Base-by-base conservation (phyloP, 352 stramenopile species). In the Phytopythium delawarense region DNA sequence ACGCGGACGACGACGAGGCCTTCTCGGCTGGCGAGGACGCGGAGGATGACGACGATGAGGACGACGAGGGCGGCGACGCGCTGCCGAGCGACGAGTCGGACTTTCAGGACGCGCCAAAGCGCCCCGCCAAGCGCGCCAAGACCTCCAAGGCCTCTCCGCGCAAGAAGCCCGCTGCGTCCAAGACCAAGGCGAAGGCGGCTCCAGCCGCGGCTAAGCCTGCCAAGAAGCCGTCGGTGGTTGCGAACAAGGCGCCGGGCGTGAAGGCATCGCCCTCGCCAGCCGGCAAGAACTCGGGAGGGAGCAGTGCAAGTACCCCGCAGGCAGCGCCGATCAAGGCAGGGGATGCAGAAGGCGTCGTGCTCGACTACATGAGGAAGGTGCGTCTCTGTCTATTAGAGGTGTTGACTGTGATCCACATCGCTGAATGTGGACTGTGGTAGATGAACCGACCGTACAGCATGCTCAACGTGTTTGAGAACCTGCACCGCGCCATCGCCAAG, bases 381-480 rank as follows among this genome's bases (percentile, higher is more conserved):
- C 15, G 39, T 44, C 39, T 16, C 39, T 44, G 39, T 16, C 7
- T 21, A 34, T 39, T 39, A 39, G 34, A 39, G 11, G 34, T 25
- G n/a, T 60, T 61, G 50, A 28, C 12, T 25, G 57, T 20, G 53
- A 8, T 58, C 25, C 51, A 70, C 11, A 62, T 13, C 25, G 49
- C 13, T 37, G 6, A 37, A 30, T 6, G 18, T 64, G 63, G 59
- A n/a, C 12, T 51, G 5, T 42, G 48, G 42, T 66, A 39, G 34
- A 89, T 74, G 2, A 94, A 94, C 65, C 79, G 85, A 9, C 82
- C 85, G 57, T 94, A 92, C 68, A 94, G 82, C 69, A 67, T 92
- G 65, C 70, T 94, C 11, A 94, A 94, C 70, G 79, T 94, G 61
- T 94, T 91, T 59, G 84, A 92, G 59, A 94, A 94, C 62, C 69